phyloP scores from a whole-genome alignment of 2,329 filamentous ascomycete genomes.

The Chaetothyriales sp. region DNA sequence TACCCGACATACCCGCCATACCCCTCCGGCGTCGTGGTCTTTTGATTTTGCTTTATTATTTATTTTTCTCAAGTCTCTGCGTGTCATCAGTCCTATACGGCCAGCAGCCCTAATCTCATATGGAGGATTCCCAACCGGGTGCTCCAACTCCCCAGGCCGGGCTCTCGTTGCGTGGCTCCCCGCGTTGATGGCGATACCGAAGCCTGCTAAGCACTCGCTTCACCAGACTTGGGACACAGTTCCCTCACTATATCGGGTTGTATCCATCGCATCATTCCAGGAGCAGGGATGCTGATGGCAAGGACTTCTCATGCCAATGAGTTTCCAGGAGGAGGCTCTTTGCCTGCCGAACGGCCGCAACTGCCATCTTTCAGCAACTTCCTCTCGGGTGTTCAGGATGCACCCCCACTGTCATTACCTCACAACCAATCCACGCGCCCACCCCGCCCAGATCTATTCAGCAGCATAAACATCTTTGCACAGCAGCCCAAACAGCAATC shows the following conservation, averaged over 20 bases:
- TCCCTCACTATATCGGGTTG: neutral
- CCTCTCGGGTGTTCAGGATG: conserved; percentile 6
- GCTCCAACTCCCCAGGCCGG: neutral
- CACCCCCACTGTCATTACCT: conserved; percentile 4
- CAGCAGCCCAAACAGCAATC: neutral
- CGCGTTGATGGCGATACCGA: neutral
- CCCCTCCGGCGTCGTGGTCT: too few relatives aligned
- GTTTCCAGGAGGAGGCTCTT: neutral
- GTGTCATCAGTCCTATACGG: neutral
- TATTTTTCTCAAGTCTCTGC: too few relatives aligned
- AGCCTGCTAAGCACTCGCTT: neutral
- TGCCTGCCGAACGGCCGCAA: conserved; percentile 4
- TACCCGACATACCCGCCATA: too few relatives aligned
- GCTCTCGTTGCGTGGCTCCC: neutral
- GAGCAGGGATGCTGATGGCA: neutral
- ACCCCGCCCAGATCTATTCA: conserved; percentile 1
- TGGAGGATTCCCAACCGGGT: neutral
- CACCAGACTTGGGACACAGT: neutral
- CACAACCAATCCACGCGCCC: conserved; percentile 4
- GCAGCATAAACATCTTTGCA: conserved; percentile 2
- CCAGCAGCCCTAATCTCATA: neutral
- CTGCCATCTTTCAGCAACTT: conserved; percentile 15
- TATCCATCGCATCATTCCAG: neutral
- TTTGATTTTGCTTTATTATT: too few relatives aligned
- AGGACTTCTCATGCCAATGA: neutral